A percentile compares a stretch with the other conserved stretches of the same genome.
These are phyloP conservation scores for Trypanosoma theileri DNA, from an alignment of 208 protist species.

Conservation along the genomic window DNA sequence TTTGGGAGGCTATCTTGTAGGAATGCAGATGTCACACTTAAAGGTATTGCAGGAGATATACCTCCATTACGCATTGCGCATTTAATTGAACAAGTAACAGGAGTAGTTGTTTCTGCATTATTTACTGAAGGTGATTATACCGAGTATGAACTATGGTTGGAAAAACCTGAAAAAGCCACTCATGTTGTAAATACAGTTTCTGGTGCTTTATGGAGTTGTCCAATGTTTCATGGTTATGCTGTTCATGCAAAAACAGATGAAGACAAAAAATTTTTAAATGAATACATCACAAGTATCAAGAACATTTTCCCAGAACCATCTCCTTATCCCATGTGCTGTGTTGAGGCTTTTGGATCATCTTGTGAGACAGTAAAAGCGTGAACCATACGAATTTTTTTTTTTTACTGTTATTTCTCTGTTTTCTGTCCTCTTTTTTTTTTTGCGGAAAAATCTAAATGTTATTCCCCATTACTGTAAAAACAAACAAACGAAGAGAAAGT, in stretches of 20 bases:
- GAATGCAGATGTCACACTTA: constrained; percentile 53
- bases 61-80: constrained; percentile 68
- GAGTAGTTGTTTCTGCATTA: constrained; percentile 46
- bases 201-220: constrained; percentile 57
- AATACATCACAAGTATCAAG: constrained; percentile 43
- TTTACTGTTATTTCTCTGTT: not conserved
- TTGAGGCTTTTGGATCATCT: constrained; percentile 38
- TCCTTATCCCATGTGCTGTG: constrained; percentile 43
- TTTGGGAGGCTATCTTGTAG: constrained; percentile 63
- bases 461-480: too few species aligned
- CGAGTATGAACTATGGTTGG: constrained; percentile 64
- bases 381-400: constrained; percentile 19
- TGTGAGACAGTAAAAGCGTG: constrained; percentile 1
- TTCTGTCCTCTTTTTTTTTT: too few species aligned
- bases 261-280: constrained; percentile 41
- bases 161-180: constrained; percentile 49
- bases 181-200: constrained; percentile 38
- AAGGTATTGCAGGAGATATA: constrained; percentile 54
- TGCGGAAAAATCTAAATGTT: too few species aligned
- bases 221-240: constrained; percentile 63
- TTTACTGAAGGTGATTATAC: constrained; percentile 33
- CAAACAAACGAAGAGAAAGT: too few species aligned
- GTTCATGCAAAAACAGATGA: constrained; percentile 56
- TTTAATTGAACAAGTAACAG: constrained; percentile 64
- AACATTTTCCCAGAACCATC: constrained; percentile 35